Evolutionary conservation across 1,284 basidiomycete genomes (phyloP).

Genomic region (Trametes versicolor): DNA sequence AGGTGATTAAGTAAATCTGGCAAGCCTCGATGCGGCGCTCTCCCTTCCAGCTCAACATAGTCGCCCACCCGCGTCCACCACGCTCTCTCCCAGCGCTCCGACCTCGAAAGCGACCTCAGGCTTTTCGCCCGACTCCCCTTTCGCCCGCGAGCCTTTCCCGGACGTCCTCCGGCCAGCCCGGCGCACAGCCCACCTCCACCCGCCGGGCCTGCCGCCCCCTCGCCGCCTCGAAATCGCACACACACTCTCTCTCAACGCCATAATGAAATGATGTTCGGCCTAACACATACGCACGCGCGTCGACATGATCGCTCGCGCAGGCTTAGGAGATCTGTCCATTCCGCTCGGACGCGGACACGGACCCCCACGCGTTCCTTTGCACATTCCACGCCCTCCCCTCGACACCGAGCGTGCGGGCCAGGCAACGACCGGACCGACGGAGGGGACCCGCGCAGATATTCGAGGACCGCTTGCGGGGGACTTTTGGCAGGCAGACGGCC

Average conservation of each 20-base stretch:
- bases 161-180: not conserved
- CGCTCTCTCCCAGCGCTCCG: slow-evolving; percentile 7
- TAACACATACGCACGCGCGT: not conserved
- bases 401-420: not conserved
- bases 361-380: slow-evolving; percentile 8
- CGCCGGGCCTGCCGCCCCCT: slow-evolving; percentile 2
- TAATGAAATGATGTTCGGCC: not conserved
- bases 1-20: slow-evolving; percentile 9
- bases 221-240: not conserved
- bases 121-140: not conserved
- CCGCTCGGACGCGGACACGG: slow-evolving; percentile 17
- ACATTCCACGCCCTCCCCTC: slow-evolving; percentile 9
- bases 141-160: not conserved
- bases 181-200: slow-evolving; percentile 5
- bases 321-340: slow-evolving; percentile 18
- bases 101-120: not conserved
- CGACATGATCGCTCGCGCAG: not conserved
- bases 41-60: not conserved
- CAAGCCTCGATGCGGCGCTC: not conserved
- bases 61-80: not conserved
- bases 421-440: not conserved
- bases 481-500: no score
- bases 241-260: no score
- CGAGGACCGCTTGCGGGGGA: not conserved
- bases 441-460: no score